phyloP scores from a whole-genome alignment of 1,284 basidiomycete species.

The Cystobasidiaceae sp. region DNA sequence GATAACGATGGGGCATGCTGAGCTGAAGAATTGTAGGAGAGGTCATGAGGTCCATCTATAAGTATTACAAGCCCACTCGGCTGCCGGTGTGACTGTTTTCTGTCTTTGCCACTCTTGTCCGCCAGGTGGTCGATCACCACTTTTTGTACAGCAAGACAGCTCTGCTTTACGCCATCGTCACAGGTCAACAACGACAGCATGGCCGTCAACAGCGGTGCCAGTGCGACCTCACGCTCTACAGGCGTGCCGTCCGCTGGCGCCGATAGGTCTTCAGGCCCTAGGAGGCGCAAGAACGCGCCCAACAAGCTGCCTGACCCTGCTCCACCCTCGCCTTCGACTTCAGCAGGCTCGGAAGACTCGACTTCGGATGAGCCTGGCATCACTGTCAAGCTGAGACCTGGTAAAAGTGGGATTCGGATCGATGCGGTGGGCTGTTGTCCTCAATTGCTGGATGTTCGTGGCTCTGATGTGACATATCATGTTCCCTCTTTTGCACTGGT shows the following conservation, averaged over 20 bases:
- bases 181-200: no score
- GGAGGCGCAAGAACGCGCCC: constrained; percentile 28
- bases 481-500: background rate
- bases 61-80: background rate
- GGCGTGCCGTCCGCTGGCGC: background rate
- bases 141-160: no score
- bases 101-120: no score
- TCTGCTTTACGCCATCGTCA: background rate
- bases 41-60: no score
- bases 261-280: background rate
- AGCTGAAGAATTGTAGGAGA: no score
- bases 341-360: background rate
- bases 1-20: no score
- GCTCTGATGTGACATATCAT: background rate
- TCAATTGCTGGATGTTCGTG: no score
- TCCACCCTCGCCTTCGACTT: no score
- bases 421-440: constrained; percentile 22
- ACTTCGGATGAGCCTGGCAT: constrained; percentile 13
- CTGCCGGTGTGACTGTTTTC: no score
- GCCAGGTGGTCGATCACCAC: no score
- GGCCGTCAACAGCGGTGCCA: background rate
- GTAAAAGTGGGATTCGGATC: constrained; percentile 12
- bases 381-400: constrained; percentile 15
- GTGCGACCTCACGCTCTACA: background rate
- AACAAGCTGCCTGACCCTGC: constrained; percentile 10